Conservation (phyloP, 2,329 filamentous ascomycete species). For the Cladosporium sp. region DNA sequence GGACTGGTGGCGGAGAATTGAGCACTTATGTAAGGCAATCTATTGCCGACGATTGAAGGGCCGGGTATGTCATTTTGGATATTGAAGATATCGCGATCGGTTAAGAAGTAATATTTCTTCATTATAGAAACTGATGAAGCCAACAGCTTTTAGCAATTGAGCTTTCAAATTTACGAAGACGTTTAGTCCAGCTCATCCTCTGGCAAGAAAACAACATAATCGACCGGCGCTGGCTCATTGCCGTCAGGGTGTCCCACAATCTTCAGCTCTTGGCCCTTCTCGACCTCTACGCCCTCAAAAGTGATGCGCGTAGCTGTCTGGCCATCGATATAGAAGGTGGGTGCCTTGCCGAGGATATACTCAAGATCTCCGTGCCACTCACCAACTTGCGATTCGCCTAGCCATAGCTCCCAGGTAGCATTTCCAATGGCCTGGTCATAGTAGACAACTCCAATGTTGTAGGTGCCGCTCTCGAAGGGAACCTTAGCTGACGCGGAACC, state of each 20-base stretch:
- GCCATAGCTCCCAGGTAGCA: slow-evolving; percentile 50
- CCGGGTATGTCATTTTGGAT: no score
- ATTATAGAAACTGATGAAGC: no score
- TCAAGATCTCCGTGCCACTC: slow-evolving; percentile 52
- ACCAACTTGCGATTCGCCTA: slow-evolving; percentile 52
- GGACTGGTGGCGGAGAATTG: no score
- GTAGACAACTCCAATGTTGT: slow-evolving; percentile 63
- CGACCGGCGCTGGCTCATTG: slow-evolving; percentile 59
- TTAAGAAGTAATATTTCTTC: no score
- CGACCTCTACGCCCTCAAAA: slow-evolving; percentile 48
- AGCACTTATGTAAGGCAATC: no score
- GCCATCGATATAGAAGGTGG: slow-evolving; percentile 57
- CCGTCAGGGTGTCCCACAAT: slow-evolving; percentile 57
- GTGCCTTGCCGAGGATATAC: slow-evolving; percentile 43
- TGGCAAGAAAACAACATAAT: slow-evolving; percentile 62
- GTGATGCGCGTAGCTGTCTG: slow-evolving; percentile 61
- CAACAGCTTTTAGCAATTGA: no score
- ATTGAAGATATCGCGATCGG: no score
- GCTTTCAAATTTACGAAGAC: no score
- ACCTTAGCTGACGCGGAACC: slow-evolving; percentile 48
- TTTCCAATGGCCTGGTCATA: slow-evolving; percentile 58
- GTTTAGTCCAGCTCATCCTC: slow-evolving; percentile 38
- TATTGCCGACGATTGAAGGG: no score
- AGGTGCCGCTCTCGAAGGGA: slow-evolving; percentile 48
- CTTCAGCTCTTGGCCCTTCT: slow-evolving; percentile 49